These are phyloP conservation scores for Entophlyctis luteolus DNA, from an alignment of 192 early-diverging fungal genomes.

Conservation along the genomic window DNA sequence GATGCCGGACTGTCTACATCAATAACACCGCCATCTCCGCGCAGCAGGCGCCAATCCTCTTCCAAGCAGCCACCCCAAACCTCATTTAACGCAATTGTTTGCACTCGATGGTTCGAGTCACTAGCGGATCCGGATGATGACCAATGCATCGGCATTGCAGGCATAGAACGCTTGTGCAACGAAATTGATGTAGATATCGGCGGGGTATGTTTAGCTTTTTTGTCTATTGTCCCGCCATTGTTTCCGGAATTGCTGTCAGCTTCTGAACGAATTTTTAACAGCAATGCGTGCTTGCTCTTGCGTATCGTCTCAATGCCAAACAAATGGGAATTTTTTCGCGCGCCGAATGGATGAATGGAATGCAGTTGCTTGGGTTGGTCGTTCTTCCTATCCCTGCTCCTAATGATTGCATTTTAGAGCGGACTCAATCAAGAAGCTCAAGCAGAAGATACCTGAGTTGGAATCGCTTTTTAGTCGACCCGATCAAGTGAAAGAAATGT, in stretches of 20 bases:
- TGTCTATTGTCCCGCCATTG: neutral
- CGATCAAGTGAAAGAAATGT: conserved; percentile 15
- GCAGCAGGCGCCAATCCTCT: no score
- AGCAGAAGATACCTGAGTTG: neutral
- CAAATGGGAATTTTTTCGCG: conserved; percentile 21
- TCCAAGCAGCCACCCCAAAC: no score
- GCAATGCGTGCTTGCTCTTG: conserved; percentile 4
- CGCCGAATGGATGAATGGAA: conserved; percentile 26
- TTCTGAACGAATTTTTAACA: neutral
- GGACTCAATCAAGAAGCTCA: conserved; percentile 17
- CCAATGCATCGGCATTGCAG: conserved; percentile 22
- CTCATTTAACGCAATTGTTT: neutral
- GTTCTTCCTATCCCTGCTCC: neutral
- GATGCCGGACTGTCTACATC: no score
- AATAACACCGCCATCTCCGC: no score
- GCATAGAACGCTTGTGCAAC: conserved; percentile 17
- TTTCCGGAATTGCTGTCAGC: neutral
- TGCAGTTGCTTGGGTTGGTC: conserved; percentile 15
- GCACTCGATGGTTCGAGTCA: conserved; percentile 9
- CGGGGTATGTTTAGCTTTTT: neutral
- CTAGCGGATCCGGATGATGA: neutral
- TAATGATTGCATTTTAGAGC: neutral
- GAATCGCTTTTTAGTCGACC: neutral
- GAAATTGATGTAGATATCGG: conserved; percentile 1
- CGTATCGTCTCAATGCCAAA: conserved; percentile 8